Evolutionary conservation across 352 stramenopile genomes (phyloP).

Genomic region (Phytophthora pluvialis): DNA sequence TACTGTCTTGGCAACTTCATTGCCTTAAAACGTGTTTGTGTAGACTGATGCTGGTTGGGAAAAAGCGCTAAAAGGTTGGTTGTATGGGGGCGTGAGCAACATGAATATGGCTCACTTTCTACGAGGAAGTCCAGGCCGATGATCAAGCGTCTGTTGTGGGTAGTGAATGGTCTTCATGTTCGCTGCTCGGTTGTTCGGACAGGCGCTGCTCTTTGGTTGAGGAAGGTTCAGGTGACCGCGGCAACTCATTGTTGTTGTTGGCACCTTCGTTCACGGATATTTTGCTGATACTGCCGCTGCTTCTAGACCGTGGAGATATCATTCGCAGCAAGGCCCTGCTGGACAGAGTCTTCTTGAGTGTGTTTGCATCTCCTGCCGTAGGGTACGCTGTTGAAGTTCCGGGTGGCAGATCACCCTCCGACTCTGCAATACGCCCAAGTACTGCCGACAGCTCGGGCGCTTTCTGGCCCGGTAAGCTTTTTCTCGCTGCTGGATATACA

Average conservation of each 20-base stretch:
- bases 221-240: slow-evolving; percentile 1
- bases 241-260: slow-evolving; percentile 27
- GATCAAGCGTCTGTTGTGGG: slow-evolving; percentile 1
- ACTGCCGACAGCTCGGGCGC: slow-evolving; percentile 13
- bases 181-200: slow-evolving; percentile 18
- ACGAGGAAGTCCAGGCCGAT: too few relatives aligned
- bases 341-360: slow-evolving; percentile 37
- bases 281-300: slow-evolving; percentile 25
- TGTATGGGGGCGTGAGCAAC: too few relatives aligned
- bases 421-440: slow-evolving; percentile 13
- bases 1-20: too few relatives aligned
- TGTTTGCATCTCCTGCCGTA: slow-evolving; percentile 19
- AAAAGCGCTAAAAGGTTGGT: too few relatives aligned
- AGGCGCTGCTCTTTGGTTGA: slow-evolving; percentile 10
- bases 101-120: too few relatives aligned
- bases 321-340: slow-evolving; percentile 14
- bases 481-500: slow-evolving; percentile 6
- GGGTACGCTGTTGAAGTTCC: not conserved
- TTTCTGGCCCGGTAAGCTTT: slow-evolving; percentile 22
- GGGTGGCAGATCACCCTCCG: slow-evolving; percentile 1
- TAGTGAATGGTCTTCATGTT: slow-evolving; percentile 17
- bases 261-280: slow-evolving; percentile 6
- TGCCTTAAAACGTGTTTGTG: not conserved
- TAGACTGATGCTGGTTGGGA: too few relatives aligned
- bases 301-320: slow-evolving; percentile 25